Evolutionary conservation across 306 rosid genomes (phyloP).

Genomic region (Hippophae rhamnoides): DNA sequence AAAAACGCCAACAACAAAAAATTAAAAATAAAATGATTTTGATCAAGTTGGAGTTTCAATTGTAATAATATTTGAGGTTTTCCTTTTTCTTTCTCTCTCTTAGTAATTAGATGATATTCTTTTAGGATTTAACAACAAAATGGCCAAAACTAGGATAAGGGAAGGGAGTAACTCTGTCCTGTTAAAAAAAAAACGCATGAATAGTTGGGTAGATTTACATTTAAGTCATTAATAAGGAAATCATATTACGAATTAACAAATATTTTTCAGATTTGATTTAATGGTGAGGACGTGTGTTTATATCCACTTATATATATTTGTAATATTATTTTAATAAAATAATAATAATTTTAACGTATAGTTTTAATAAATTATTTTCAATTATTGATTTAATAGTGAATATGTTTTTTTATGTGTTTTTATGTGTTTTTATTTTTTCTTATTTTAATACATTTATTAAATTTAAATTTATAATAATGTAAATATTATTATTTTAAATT

Average conservation of each 20-base stretch:
- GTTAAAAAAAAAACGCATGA: conserved; percentile 33
- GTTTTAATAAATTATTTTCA: too few species aligned
- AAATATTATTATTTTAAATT: too few species aligned
- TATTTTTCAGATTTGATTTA: too few species aligned
- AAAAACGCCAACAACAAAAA: not conserved
- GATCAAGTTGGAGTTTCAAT: conserved; percentile 10
- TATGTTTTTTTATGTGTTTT: too few species aligned
- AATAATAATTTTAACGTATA: too few species aligned
- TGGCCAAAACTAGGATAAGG: conserved; percentile 29
- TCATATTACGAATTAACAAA: not conserved
- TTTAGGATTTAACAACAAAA: not conserved
- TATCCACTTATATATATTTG: too few species aligned
- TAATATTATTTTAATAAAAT: not conserved
- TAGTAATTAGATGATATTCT: conserved; percentile 13
- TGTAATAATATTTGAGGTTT: not conserved
- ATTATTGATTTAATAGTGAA: too few species aligned
- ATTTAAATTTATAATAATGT: too few species aligned
- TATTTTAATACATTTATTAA: too few species aligned
- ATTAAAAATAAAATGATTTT: not conserved
- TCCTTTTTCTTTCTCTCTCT: conserved; percentile 16
- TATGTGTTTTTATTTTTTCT: too few species aligned
- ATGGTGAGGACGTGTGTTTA: too few species aligned
- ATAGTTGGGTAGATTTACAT: conserved; percentile 34
- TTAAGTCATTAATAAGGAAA: conserved; percentile 18
- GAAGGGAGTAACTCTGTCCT: conserved; percentile 42